Base-by-base conservation (phyloP, 441 rosid genomes). In the Erodium trifolium region DNA sequence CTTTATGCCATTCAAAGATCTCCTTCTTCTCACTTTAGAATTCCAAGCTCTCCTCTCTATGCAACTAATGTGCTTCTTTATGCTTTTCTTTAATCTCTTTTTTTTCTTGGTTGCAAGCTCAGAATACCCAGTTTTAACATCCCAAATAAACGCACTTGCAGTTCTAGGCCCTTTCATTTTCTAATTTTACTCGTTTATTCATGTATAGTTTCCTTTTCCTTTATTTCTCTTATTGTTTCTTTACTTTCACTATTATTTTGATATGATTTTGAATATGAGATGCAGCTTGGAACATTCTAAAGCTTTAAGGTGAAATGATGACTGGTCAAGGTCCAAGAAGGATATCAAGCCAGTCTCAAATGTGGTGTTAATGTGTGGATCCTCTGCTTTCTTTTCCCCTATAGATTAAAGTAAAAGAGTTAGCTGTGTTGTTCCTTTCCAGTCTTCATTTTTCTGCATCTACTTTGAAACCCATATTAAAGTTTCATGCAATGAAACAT, bases 1-100 rank as follows among this genome's bases (percentile, higher is more conserved):
- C 92, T 92, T 92, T 88, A 77, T 75, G 74, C 74, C 79, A 78
- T 79, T 81, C 81, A 72, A 79, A 82, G 87, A 83, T 86, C 77
- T 76, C 71, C 66, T 69, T 75, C 72, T 64, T 23, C 27, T 23
- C 81, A 74, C 89, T 89, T 88, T 86, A 78, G 84, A 79, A 82
- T 84, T 84, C 87, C 77, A 81, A 85, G 86, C 90, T 84, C 93
- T 75, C 71, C 79, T 86, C 84, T 81, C 87, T 70, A 85, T 81
- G 84, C 82, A 80, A 66, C 83, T 71, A 72, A 75, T 84, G 74
- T 76, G 77, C 71, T 85, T 83, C 84, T 87, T 85, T 83, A 64
- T 78, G 80, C 85, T 81, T 82, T 81, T 73, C 72, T 72, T 73
- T 69, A 66, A 51, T 47, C 35, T 60, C 71, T 68, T 70, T 74